Evolutionary conservation across 305 asterid species (phyloP).

Genomic region (Solanum hybrid): DNA sequence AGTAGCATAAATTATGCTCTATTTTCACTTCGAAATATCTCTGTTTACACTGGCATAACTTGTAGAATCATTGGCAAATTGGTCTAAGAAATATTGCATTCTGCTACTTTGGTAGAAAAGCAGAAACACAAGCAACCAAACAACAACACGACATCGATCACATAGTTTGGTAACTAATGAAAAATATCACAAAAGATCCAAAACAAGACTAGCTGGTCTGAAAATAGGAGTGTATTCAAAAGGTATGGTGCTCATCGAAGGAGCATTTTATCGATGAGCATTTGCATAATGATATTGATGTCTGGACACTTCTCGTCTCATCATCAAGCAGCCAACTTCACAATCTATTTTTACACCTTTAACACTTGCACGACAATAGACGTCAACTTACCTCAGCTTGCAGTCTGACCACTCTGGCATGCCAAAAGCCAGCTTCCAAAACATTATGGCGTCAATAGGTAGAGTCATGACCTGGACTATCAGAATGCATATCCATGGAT

Average conservation of each 20-base stretch:
- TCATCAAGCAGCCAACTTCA: neutral
- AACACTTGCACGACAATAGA: neutral
- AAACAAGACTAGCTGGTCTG: neutral
- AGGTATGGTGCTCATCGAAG: neutral
- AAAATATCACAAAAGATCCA: neutral
- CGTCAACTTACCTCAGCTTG: neutral
- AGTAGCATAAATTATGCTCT: neutral
- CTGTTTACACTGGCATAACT: neutral
- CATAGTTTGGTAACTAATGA: neutral
- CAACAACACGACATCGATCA: neutral
- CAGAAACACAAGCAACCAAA: neutral
- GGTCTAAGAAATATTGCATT: neutral
- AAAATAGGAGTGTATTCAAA: neutral
- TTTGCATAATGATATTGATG: neutral
- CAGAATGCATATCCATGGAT: constrained; percentile 14
- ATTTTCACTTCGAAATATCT: neutral
- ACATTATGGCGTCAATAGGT: constrained; percentile 3
- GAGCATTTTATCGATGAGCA: neutral
- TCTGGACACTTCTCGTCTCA: neutral
- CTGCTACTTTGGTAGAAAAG: neutral
- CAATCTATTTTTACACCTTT: neutral
- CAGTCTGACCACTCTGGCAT: neutral
- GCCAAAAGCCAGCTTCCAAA: constrained; percentile 5
- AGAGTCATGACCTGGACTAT: constrained; percentile 12
- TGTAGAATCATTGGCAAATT: neutral